Conservation (phyloP, 495 filamentous ascomycete species). For the Xylaria acuta region DNA sequence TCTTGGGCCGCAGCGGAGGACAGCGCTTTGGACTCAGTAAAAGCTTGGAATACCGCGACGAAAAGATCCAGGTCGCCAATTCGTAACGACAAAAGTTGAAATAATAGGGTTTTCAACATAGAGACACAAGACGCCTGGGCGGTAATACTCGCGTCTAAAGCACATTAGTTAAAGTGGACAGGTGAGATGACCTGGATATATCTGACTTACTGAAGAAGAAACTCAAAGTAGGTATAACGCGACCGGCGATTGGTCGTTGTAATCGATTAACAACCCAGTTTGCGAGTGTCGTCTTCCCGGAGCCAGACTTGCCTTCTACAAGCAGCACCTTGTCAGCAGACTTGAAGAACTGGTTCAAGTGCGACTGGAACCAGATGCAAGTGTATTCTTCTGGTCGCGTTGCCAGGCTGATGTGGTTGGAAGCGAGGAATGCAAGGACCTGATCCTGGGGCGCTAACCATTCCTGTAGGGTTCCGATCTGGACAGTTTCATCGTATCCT, state of each 20-base stretch:
- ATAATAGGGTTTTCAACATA: slow-evolving; percentile 17
- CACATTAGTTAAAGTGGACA: background rate
- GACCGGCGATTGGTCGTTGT: slow-evolving; percentile 15
- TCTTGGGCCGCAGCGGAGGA: slow-evolving; percentile 11
- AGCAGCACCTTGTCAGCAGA: slow-evolving; percentile 4
- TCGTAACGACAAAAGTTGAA: slow-evolving; percentile 11
- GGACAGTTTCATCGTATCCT: slow-evolving; percentile 18
- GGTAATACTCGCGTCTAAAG: slow-evolving; percentile 3
- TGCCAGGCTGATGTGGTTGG: slow-evolving; percentile 22
- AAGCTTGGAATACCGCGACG: slow-evolving; percentile 14
- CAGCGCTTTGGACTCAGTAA: slow-evolving; percentile 4
- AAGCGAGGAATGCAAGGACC: slow-evolving; percentile 14
- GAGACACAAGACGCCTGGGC: slow-evolving; percentile 9
- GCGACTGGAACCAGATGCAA: slow-evolving; percentile 24
- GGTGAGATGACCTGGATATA: background rate
- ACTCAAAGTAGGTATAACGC: slow-evolving; percentile 6
- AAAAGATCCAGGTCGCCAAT: slow-evolving; percentile 19
- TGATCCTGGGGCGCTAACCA: slow-evolving; percentile 17
- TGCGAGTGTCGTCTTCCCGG: slow-evolving; percentile 20
- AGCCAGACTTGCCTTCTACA: slow-evolving; percentile 17
- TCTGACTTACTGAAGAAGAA: slow-evolving; percentile 21
- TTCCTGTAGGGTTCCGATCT: slow-evolving; percentile 17
- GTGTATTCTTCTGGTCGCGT: slow-evolving; percentile 15
- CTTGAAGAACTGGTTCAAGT: slow-evolving; percentile 24
- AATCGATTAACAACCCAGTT: slow-evolving; percentile 21